A percentile compares a stretch with the other conserved stretches of the same genome.
phyloP scores from a whole-genome alignment of 805 yeast species.

The Metschnikowia corniflorae region DNA sequence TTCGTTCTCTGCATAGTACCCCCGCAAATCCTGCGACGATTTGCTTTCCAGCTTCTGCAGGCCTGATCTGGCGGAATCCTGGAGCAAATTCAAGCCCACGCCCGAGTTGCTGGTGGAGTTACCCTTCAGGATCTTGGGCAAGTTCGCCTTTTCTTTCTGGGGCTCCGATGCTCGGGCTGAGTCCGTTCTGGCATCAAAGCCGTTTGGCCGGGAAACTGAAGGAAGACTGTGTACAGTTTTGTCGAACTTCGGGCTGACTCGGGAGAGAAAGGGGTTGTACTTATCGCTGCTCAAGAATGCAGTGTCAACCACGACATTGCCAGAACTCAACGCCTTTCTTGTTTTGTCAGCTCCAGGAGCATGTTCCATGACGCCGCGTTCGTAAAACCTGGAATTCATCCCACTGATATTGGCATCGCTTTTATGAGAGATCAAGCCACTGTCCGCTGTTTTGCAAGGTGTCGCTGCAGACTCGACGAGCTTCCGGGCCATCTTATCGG shows the following conservation, averaged over 20 bases:
- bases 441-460: constrained; percentile 7
- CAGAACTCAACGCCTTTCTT: constrained; percentile 9
- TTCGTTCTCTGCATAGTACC: constrained; percentile 11
- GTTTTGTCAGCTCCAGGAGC: constrained; percentile 2
- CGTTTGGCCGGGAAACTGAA: constrained; percentile 6
- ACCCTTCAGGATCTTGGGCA: constrained; percentile 29
- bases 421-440: constrained; percentile 6
- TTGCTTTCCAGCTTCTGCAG: constrained; percentile 15
- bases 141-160: constrained; percentile 30
- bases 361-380: constrained; percentile 2
- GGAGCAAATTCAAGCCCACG: constrained; percentile 37
- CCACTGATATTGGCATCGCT: constrained; percentile 9
- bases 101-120: constrained; percentile 33
- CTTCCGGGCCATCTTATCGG: constrained; percentile 1
- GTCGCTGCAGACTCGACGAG: constrained; percentile 4
- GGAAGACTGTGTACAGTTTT: constrained; percentile 5
- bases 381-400: constrained; percentile 5
- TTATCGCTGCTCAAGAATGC: neutral
- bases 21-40: constrained; percentile 19
- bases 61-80: constrained; percentile 20
- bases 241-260: constrained; percentile 10
- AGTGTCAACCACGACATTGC: constrained; percentile 2
- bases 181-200: constrained; percentile 1
- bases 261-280: constrained; percentile 4
- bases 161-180: neutral